Percentiles rank a stretch among this genome's conserved stretches.
These are phyloP conservation scores for Colletotrichum spinosum DNA, from an alignment of 2,329 filamentous ascomycete genomes.

Conservation along the genomic window DNA sequence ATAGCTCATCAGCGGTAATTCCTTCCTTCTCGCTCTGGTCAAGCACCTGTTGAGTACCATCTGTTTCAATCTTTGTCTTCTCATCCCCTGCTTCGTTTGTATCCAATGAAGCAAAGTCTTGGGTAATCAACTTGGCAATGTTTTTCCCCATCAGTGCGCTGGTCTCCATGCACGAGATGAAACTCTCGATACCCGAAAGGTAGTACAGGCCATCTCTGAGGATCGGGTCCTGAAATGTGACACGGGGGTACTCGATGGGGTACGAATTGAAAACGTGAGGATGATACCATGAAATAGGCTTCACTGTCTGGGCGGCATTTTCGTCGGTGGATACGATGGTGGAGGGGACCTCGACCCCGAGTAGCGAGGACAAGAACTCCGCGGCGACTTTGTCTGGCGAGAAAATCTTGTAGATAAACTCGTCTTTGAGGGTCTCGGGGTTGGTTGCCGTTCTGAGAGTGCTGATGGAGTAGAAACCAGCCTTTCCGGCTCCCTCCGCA, in stretches of 20 bases:
- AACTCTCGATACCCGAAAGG: constrained; percentile 85
- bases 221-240: constrained; percentile 86
- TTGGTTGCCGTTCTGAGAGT: constrained; percentile 75
- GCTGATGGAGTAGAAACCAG: constrained; percentile 89
- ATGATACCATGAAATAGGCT: constrained; percentile 79
- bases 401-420: constrained; percentile 76
- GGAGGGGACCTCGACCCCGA: constrained; percentile 61
- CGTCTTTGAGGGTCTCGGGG: constrained; percentile 62
- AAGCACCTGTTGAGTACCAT: constrained; percentile 32
- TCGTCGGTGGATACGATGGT: constrained; percentile 48
- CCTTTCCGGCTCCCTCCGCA: constrained; percentile 72
- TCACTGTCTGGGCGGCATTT: constrained; percentile 41
- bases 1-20: constrained; percentile 38
- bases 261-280: constrained; percentile 86
- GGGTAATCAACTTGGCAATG: constrained; percentile 77
- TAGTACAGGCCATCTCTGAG: constrained; percentile 77
- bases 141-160: constrained; percentile 92
- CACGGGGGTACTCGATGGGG: constrained; percentile 84
- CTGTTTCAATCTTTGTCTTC: constrained; percentile 7
- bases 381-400: constrained; percentile 65
- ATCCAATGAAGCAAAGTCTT: constrained; percentile 59
- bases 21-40: constrained; percentile 28
- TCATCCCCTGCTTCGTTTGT: constrained; percentile 23
- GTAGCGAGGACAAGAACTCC: constrained; percentile 63
- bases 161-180: constrained; percentile 98